Conservation (phyloP, 257 asterid species). For the Solanum piurae region DNA sequence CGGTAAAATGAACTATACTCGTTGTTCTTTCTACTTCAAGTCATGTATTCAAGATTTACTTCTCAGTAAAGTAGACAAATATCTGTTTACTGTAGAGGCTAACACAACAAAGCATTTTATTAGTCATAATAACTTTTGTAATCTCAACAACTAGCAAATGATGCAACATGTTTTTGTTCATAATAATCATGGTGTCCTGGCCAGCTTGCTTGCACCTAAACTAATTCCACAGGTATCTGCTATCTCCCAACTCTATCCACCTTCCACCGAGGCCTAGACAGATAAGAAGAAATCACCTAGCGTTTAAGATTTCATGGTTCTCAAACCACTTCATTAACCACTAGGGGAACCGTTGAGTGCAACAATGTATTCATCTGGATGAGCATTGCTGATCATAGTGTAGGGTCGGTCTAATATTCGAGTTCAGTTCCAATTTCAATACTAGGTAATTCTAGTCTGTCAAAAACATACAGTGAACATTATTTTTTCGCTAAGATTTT, state of each 20-base stretch:
- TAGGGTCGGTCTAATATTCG: neutral
- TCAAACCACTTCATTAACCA: neutral
- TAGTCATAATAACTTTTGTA: neutral
- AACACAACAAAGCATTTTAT: neutral
- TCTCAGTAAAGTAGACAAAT: neutral
- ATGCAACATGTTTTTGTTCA: neutral
- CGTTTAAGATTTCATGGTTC: neutral
- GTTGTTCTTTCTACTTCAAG: neutral
- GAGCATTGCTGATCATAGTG: neutral
- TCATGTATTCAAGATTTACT: neutral
- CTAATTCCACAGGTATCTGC: neutral
- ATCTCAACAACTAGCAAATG: neutral
- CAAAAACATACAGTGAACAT: neutral
- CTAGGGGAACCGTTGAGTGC: neutral
- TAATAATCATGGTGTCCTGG: neutral
- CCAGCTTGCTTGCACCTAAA: neutral
- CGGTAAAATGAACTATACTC: conserved; percentile 24
- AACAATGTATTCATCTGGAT: neutral
- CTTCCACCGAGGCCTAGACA: neutral
- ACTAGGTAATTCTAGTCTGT: neutral
- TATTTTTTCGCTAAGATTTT: neutral
- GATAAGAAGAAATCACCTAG: neutral
- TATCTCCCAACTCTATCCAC: neutral
- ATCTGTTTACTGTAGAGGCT: neutral
- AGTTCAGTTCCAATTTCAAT: neutral